Evolutionary conservation across 495 filamentous ascomycete genomes (phyloP).

Genomic region (Talaromyces thailandensis): DNA sequence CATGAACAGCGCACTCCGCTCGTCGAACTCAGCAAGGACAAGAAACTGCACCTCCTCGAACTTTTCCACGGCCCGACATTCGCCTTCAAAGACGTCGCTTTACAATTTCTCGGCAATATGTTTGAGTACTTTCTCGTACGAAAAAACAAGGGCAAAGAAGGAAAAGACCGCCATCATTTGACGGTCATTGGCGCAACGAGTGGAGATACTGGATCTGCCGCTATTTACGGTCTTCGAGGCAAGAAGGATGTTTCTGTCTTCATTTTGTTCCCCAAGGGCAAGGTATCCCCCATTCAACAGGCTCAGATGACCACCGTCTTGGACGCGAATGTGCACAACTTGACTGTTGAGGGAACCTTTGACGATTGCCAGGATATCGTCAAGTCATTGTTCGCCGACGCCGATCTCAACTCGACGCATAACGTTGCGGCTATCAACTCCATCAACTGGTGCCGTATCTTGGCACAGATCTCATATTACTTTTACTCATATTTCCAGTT

Average conservation of each 20-base stretch:
- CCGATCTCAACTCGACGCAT: slow-evolving; percentile 59
- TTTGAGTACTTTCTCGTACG: slow-evolving; percentile 92
- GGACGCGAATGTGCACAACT: slow-evolving; percentile 80
- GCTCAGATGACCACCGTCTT: slow-evolving; percentile 89
- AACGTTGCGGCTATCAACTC: slow-evolving; percentile 83
- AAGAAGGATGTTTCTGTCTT: slow-evolving; percentile 93
- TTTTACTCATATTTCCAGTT: slow-evolving; percentile 84
- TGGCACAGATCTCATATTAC: slow-evolving; percentile 87
- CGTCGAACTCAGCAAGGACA: slow-evolving; percentile 51
- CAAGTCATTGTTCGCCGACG: slow-evolving; percentile 82
- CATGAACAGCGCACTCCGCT: slow-evolving; percentile 62
- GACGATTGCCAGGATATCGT: slow-evolving; percentile 94
- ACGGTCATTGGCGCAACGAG: slow-evolving; percentile 88
- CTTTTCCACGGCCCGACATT: slow-evolving; percentile 98
- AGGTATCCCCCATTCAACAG: slow-evolving; percentile 79
- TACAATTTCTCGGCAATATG: slow-evolving; percentile 88
- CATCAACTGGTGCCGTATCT: slow-evolving; percentile 84
- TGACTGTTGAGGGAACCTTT: slow-evolving; percentile 80
- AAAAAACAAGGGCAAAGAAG: slow-evolving; percentile 67
- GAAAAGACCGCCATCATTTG: slow-evolving; percentile 68
- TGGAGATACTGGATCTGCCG: slow-evolving; percentile 90
- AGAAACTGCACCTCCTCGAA: slow-evolving; percentile 72
- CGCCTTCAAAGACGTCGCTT: slow-evolving; percentile 85
- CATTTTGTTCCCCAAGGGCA: slow-evolving; percentile 80
- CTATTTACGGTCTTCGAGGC: slow-evolving; percentile 92